These are phyloP conservation scores for Acanthamoeba royreba DNA, from an alignment of 208 protist genomes.

Conservation along the genomic window DNA sequence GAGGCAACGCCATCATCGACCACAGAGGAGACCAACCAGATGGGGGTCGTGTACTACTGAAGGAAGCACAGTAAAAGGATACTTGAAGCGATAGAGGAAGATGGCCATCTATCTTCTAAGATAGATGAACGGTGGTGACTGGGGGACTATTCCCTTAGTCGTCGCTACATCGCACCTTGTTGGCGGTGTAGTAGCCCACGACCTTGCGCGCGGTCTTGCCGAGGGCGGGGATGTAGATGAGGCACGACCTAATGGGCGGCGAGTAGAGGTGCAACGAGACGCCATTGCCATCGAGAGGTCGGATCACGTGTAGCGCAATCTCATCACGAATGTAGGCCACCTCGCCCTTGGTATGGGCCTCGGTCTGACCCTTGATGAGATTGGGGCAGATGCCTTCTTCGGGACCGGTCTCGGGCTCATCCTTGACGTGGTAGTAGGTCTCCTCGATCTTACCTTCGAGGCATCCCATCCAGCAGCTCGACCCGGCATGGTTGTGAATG, in stretches of 20 bases:
- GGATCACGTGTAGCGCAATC: not conserved
- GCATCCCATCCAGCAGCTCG: not conserved
- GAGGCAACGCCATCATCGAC: too few species aligned
- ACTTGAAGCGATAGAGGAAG: not conserved
- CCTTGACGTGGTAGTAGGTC: conserved; percentile 23
- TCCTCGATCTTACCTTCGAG: not conserved
- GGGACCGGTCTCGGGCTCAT: not conserved
- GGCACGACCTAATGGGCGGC: not conserved
- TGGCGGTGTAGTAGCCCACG: not conserved
- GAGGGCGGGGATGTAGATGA: not conserved
- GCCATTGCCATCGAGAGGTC: not conserved
- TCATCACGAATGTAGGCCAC: not conserved
- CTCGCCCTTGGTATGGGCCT: not conserved
- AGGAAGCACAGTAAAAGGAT: not conserved
- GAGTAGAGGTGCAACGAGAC: not conserved
- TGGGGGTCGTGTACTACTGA: too few species aligned
- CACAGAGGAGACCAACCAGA: too few species aligned
- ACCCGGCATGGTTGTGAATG: not conserved
- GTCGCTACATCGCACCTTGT: not conserved
- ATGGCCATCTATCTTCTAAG: not conserved
- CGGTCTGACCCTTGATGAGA: not conserved
- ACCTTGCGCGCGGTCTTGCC: not conserved
- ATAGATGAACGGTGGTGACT: not conserved
- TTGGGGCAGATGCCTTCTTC: not conserved
- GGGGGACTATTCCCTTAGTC: too few species aligned